phyloP scores from a whole-genome alignment of 2,329 filamentous ascomycete genomes.

The Scytalidium sp. region DNA sequence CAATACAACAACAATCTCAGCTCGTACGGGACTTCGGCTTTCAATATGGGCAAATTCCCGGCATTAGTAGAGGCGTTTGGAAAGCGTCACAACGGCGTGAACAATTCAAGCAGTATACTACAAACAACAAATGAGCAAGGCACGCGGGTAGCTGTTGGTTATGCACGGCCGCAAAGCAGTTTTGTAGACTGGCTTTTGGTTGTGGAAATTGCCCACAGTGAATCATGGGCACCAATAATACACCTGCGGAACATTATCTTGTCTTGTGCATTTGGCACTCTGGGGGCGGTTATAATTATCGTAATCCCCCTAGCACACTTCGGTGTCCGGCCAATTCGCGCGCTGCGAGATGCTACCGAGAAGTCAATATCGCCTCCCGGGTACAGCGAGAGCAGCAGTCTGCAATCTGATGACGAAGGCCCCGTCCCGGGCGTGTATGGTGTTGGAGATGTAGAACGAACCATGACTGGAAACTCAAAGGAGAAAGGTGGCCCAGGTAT shows the following conservation, averaged over 20 bases:
- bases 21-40: slow-evolving; percentile 29
- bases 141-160: slow-evolving; percentile 72
- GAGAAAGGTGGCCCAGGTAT: slow-evolving; percentile 24
- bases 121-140: slow-evolving; percentile 72
- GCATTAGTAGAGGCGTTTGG: slow-evolving; percentile 61
- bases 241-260: slow-evolving; percentile 77
- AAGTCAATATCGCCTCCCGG: slow-evolving; percentile 27
- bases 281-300: slow-evolving; percentile 68
- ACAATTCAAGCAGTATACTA: slow-evolving; percentile 68
- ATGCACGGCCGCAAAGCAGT: slow-evolving; percentile 62
- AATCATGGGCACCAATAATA: slow-evolving; percentile 74
- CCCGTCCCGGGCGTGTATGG: slow-evolving; percentile 9
- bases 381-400: slow-evolving; percentile 26
- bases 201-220: slow-evolving; percentile 70
- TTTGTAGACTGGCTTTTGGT: slow-evolving; percentile 81
- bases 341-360: slow-evolving; percentile 26
- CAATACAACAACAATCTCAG: slow-evolving; percentile 36
- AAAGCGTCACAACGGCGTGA: slow-evolving; percentile 43
- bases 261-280: slow-evolving; percentile 80
- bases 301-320: slow-evolving; percentile 78
- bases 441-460: neutral
- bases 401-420: slow-evolving; percentile 21
- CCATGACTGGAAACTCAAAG: slow-evolving; percentile 21
- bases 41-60: slow-evolving; percentile 63
- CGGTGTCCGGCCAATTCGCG: slow-evolving; percentile 66